Evolutionary conservation across 2,329 filamentous ascomycete genomes (phyloP), one percentile per base, ranked within the genome.

Genomic region (Scorias spongiosa): DNA sequence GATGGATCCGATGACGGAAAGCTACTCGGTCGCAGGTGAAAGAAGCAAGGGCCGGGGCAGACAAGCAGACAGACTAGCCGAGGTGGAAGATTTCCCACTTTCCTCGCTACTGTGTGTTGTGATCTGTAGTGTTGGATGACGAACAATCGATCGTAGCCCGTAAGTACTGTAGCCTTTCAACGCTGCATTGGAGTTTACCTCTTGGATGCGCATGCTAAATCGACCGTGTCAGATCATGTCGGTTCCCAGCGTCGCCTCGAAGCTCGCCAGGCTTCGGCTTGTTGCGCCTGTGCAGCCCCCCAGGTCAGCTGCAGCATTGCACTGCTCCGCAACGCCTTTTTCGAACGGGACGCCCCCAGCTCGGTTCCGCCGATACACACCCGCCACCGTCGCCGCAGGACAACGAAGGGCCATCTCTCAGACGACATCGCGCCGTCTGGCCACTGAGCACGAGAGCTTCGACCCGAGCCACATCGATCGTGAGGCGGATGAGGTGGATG

Each of bases 401-500:
- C 60, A 63, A 43, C 50, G 59, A 46, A 50, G 60, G 46, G 44
- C 57, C 8, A 53, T 62, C 29, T 55, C 57, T 28, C 47, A 47
- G 14, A 57, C 57, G 18, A 43, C 53, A 26, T 51, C 53, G 37
- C 48, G 53, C 48, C 48, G 56, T 43, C 52, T 61, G 29, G 61
- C 66, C 12, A 60, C 58, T 2, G 61, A 65, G 44, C 60, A 64
- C 40, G 60, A 66, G 39, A 63, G 66, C 43, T 65, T 67, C 48
- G 64, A 70, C 47, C 65, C 66, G 15, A 55, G 57, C 29, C 63
- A 70, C 44, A 70, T 88, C 46, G 89, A 96, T 51, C 81, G 91
- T 51, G 91, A 96, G 63, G 83, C 78, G 43, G 91, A 98, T 57
- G 70, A 91, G 66, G 91, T 98, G 28, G 91, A 98, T 64, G 88